Conservation (phyloP, 1,284 basidiomycete genomes). For the Irpex sp. region DNA sequence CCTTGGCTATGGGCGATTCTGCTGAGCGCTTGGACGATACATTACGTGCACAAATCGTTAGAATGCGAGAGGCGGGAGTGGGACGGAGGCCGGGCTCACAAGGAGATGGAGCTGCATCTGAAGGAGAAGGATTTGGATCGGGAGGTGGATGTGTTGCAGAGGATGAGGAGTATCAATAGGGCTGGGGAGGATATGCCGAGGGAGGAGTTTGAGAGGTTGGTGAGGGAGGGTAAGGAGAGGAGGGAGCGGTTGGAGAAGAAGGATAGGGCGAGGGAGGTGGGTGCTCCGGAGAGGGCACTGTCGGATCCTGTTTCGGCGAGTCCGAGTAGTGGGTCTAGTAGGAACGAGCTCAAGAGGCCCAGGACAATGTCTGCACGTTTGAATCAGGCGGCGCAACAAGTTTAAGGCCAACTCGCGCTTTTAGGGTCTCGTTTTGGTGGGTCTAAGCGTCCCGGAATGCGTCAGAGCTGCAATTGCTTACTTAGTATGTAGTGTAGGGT, state of each 20-base stretch:
- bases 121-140: constrained; percentile 7
- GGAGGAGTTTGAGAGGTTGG: not conserved
- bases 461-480: no score
- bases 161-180: not conserved
- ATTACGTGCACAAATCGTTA: constrained; percentile 21
- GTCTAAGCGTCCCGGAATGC: no score
- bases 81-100: constrained; percentile 12
- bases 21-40: constrained; percentile 15
- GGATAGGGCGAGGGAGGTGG: not conserved
- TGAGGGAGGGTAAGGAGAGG: not conserved
- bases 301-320: not conserved
- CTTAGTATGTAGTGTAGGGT: no score
- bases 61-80: constrained; percentile 21
- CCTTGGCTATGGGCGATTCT: constrained; percentile 30
- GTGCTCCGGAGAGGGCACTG: not conserved
- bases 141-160: constrained; percentile 1
- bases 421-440: no score
- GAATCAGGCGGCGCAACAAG: not conserved
- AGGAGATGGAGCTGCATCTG: constrained; percentile 11
- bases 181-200: not conserved
- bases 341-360: not conserved
- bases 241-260: not conserved
- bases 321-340: not conserved
- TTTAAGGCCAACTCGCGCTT: not conserved
- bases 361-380: not conserved